Percentiles rank a stretch among this genome's conserved stretches.
Evolutionary conservation across 768 basidiomycete species (phyloP).

Genomic region (Phaeotremella fagi): DNA sequence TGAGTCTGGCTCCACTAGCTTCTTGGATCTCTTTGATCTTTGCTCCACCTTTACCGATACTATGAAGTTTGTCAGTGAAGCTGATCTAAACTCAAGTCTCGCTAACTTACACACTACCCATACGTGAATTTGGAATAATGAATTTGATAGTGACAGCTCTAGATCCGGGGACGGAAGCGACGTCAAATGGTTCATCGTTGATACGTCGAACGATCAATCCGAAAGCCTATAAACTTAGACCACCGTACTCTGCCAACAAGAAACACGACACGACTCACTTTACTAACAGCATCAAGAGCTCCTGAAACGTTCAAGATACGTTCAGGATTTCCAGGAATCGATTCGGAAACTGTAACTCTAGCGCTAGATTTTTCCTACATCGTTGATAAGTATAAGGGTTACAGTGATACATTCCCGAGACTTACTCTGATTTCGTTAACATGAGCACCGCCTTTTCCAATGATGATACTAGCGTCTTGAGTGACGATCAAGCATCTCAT

Average conservation of each 20-base stretch:
- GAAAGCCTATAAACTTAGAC: conserved; percentile 81
- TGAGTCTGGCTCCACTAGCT: conserved; percentile 89
- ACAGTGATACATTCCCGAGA: background rate
- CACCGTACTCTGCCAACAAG: too few species aligned
- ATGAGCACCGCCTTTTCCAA: conserved; percentile 89
- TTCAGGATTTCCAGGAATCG: conserved; percentile 98
- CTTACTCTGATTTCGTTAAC: conserved; percentile 94
- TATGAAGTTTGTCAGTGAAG: conserved; percentile 7
- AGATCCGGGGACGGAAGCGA: conserved; percentile 94
- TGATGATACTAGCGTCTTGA: conserved; percentile 98
- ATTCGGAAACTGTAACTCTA: conserved; percentile 93
- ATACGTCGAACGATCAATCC: conserved; percentile 97
- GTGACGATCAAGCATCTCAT: conserved; percentile 99
- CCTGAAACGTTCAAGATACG: conserved; percentile 95
- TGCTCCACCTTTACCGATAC: conserved; percentile 89
- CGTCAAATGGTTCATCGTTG: conserved; percentile 98
- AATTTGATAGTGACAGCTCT: conserved; percentile 99
- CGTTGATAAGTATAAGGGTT: background rate
- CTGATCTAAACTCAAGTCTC: background rate
- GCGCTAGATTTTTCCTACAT: conserved; percentile 72
- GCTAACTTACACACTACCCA: conserved; percentile 73
- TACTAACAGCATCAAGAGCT: conserved; percentile 94
- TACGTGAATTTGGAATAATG: conserved; percentile 98
- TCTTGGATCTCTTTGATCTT: conserved; percentile 99
- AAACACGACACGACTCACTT: conserved; percentile 61